Base-by-base conservation (phyloP, 2,329 filamentous ascomycete genomes). In the Coniochaeta hoffmannii region DNA sequence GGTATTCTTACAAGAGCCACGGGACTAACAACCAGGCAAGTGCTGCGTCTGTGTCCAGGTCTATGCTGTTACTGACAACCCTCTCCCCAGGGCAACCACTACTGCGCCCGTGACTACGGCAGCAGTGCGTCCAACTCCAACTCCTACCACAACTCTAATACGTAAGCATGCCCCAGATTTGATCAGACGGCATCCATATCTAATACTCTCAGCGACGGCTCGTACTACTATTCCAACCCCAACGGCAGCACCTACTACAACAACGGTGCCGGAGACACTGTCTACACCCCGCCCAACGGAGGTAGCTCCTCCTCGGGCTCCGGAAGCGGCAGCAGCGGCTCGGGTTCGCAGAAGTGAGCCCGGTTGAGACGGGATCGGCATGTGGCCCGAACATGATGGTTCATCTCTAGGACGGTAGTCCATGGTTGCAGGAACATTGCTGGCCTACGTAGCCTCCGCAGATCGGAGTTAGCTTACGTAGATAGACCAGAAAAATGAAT, bases 161-260 rank as follows among this genome's bases (percentile, higher is more conserved):
- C 57, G 79, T 82, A 65, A 60, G 76, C 11, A 22, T 17, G 15
- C 17, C 38, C 2, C 38, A 22, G 3, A 2, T 44, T 12, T 24
- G 5, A 12, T 12, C 22, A 24, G 17, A 11, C n/a, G n/a, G n/a
- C n/a, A n/a, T n/a, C n/a, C n/a, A n/a, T 26, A 44, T 8, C 17
- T 44, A 2, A 44, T 5, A 22, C 17, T 41, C 38, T 14, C 46
- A 50, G 46, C 26, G 65, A 88, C 62, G 84, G 85, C 36, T 87
- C 83, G 1, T 89, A 89, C 76, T 88, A 89, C 73, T 89, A 89
- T 71, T 81, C 79, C 66, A 89, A 89, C 71, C 71, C 83, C 50
- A 79, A 87, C 59, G 83, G 84, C 14, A 87, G 81, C 65, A 86
- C 81, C 35, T 89, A 89, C 73, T 72, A 88, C 76, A 86, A 87